phyloP scores from a whole-genome alignment of 371 early-diverging fungal genomes.

The Rhizopus sp. region DNA sequence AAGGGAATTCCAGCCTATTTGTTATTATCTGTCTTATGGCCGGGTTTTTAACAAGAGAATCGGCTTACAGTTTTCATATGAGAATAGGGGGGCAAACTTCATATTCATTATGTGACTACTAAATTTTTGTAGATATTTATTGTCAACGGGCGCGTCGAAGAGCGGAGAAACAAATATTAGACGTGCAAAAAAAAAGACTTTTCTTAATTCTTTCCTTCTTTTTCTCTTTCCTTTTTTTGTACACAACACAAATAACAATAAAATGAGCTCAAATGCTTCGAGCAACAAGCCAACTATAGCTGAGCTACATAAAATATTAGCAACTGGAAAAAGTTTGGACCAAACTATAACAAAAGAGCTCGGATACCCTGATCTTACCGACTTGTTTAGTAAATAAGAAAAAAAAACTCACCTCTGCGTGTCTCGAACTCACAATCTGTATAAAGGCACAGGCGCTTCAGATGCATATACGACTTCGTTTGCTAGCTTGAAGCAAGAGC shows the following conservation, averaged over 20 bases:
- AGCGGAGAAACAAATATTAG: too few relatives aligned
- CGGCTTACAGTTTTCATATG: too few relatives aligned
- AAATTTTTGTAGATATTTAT: too few relatives aligned
- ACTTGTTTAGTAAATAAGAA: constrained; percentile 33
- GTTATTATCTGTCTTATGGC: too few relatives aligned
- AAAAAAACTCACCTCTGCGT: neutral
- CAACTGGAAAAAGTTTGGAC: neutral
- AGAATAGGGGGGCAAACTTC: too few relatives aligned
- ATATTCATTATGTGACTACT: too few relatives aligned
- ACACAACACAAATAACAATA: neutral
- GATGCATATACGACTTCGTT: constrained; percentile 24
- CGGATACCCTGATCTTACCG: constrained; percentile 47
- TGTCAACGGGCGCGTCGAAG: too few relatives aligned
- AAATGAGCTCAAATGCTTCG: constrained; percentile 3
- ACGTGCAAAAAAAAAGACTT: too few relatives aligned
- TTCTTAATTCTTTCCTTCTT: too few relatives aligned
- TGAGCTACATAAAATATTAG: neutral
- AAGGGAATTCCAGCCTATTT: too few relatives aligned
- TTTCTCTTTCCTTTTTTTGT: too few relatives aligned
- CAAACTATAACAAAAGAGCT: constrained; percentile 1
- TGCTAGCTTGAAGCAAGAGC: constrained; percentile 45
- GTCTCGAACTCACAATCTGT: constrained; percentile 13
- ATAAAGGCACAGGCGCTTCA: constrained; percentile 27
- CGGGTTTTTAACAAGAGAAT: too few relatives aligned
- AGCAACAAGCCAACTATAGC: neutral